These are phyloP conservation scores for Baudoinia panamericana DNA, from an alignment of 495 filamentous ascomycete genomes.

Conservation along the genomic window DNA sequence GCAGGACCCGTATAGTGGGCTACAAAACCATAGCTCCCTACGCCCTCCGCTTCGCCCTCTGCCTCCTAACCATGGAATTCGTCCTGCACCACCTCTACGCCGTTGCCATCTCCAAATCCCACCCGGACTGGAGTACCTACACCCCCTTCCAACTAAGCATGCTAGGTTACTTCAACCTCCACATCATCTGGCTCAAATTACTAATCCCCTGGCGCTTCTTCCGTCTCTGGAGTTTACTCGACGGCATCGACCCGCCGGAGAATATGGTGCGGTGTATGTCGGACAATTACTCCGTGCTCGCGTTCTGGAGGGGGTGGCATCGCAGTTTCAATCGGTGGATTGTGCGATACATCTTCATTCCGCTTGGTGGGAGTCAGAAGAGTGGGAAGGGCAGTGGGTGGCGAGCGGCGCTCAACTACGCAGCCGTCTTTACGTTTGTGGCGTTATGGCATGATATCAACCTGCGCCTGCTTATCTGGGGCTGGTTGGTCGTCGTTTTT, in stretches of 20 bases:
- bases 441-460: slow-evolving; percentile 97
- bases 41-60: slow-evolving; percentile 67
- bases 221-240: slow-evolving; percentile 80
- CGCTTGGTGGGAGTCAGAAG: slow-evolving; percentile 57
- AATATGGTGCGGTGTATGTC: slow-evolving; percentile 97
- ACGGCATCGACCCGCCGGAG: slow-evolving; percentile 88
- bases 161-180: slow-evolving; percentile 91
- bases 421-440: slow-evolving; percentile 91
- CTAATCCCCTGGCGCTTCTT: slow-evolving; percentile 96
- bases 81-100: slow-evolving; percentile 89
- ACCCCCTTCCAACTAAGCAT: slow-evolving; percentile 79
- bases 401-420: slow-evolving; percentile 51
- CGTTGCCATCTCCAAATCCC: slow-evolving; percentile 76
- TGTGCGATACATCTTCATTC: slow-evolving; percentile 86
- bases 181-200: slow-evolving; percentile 96
- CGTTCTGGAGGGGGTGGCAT: slow-evolving; percentile 96
- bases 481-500: slow-evolving; percentile 89
- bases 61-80: slow-evolving; percentile 82
- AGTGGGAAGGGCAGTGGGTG: slow-evolving; percentile 30
- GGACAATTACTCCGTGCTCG: slow-evolving; percentile 83
- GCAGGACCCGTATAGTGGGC: too few relatives aligned
- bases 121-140: slow-evolving; percentile 69
- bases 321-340: slow-evolving; percentile 88
- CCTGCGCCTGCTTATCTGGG: slow-evolving; percentile 85
- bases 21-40: slow-evolving; percentile 73